Percentiles rank a stretch among this genome's conserved stretches.
Conservation (phyloP, 2,329 filamentous ascomycete genomes). For the Talaromyces verruculosus region DNA sequence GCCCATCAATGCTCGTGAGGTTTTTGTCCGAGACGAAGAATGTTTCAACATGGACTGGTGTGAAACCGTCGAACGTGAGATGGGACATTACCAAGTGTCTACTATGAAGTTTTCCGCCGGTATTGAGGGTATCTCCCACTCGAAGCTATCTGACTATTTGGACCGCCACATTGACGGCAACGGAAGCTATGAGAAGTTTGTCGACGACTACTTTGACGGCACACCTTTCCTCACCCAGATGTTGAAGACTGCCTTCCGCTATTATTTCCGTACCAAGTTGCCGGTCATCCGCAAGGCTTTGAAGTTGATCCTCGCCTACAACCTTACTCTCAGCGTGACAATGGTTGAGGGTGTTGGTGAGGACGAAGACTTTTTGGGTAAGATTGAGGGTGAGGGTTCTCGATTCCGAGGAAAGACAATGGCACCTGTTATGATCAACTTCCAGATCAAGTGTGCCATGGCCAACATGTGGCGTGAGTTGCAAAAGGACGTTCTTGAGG, state of each 20-base stretch:
- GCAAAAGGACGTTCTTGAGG: slow-evolving; percentile 92
- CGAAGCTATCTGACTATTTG: slow-evolving; percentile 84
- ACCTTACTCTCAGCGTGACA: slow-evolving; percentile 89
- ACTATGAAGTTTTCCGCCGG: slow-evolving; percentile 88
- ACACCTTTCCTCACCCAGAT: slow-evolving; percentile 95
- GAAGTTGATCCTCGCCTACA: slow-evolving; percentile 93
- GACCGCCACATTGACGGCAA: slow-evolving; percentile 93
- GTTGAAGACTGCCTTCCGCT: slow-evolving; percentile 91
- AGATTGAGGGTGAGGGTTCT: slow-evolving; percentile 81
- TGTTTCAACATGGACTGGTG: slow-evolving; percentile 95
- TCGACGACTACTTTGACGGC: slow-evolving; percentile 94
- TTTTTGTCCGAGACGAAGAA: slow-evolving; percentile 86
- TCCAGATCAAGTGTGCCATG: slow-evolving; percentile 96
- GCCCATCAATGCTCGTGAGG: slow-evolving; percentile 89
- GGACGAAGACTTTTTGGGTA: slow-evolving; percentile 73
- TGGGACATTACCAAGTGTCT: slow-evolving; percentile 78
- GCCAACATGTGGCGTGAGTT: slow-evolving; percentile 98
- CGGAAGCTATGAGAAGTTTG: slow-evolving; percentile 85
- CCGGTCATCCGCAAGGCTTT: slow-evolving; percentile 91
- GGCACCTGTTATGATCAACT: slow-evolving; percentile 98
- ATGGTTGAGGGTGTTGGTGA: slow-evolving; percentile 87
- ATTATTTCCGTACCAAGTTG: slow-evolving; percentile 82
- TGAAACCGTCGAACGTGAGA: slow-evolving; percentile 73
- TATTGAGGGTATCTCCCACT: slow-evolving; percentile 78
- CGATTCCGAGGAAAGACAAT: slow-evolving; percentile 88